These are phyloP conservation scores for Aspergillus mulundensis DNA, from an alignment of 495 filamentous ascomycete species.

Conservation along the genomic window DNA sequence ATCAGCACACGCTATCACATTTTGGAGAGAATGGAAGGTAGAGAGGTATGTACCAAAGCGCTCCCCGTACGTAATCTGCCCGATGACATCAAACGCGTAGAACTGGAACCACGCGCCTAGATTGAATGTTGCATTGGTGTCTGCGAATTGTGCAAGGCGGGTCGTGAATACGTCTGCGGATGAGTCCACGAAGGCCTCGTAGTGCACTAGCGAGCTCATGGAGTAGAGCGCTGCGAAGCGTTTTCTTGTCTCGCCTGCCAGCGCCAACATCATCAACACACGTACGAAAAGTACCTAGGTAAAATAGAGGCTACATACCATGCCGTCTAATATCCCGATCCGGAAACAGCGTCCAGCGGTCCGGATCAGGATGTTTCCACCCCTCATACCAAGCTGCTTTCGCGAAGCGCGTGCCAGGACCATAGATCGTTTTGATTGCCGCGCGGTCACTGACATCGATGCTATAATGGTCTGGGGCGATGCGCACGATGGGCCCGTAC, in stretches of 20 bases:
- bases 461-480: conserved; percentile 49
- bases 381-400: conserved; percentile 40
- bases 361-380: conserved; percentile 34
- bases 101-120: conserved; percentile 53
- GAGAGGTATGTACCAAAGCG: conserved; percentile 40
- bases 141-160: conserved; percentile 41
- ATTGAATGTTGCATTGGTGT: conserved; percentile 31
- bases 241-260: conserved; percentile 31
- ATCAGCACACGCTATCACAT: neutral
- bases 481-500: conserved; percentile 42
- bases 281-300: neutral
- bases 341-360: conserved; percentile 38
- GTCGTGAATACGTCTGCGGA: conserved; percentile 44
- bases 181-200: conserved; percentile 53
- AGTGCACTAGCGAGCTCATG: conserved; percentile 50
- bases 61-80: conserved; percentile 62
- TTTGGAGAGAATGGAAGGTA: neutral
- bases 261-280: neutral
- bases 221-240: conserved; percentile 46
- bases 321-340: conserved; percentile 42
- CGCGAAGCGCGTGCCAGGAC: conserved; percentile 33
- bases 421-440: conserved; percentile 44
- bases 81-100: conserved; percentile 62
- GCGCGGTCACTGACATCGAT: conserved; percentile 42
- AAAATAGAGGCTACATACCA: conserved; percentile 17